Percentiles rank a stretch among this genome's conserved stretches.
phyloP scores from a whole-genome alignment of 208 protist genomes.

The Wallacemonas sp. region DNA sequence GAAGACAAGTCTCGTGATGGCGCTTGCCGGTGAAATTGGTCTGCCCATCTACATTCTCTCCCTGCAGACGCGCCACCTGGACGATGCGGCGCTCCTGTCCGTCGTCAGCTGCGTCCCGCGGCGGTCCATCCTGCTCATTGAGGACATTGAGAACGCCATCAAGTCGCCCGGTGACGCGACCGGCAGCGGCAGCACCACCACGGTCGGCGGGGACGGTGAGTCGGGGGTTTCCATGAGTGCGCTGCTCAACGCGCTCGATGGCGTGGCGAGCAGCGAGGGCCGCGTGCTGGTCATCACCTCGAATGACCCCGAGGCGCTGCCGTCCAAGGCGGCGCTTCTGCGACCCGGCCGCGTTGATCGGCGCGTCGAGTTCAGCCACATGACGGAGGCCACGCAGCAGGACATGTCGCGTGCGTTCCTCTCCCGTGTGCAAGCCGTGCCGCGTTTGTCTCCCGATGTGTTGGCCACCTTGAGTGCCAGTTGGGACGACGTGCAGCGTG shows the following conservation, averaged over 20 bases:
- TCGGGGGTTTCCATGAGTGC: constrained; percentile 90
- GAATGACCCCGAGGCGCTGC: constrained; percentile 88
- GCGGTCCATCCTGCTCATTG: constrained; percentile 91
- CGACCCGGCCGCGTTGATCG: constrained; percentile 94
- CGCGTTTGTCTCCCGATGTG: background rate
- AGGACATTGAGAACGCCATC: constrained; percentile 95
- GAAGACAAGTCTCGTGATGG: constrained; percentile 93
- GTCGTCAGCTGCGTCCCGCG: constrained; percentile 80
- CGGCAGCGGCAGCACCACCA: constrained; percentile 2
- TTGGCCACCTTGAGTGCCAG: background rate
- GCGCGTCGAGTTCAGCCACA: constrained; percentile 48
- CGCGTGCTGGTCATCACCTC: constrained; percentile 95
- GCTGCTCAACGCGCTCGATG: constrained; percentile 96
- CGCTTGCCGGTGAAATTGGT: constrained; percentile 90
- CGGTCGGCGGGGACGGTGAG: constrained; percentile 20
- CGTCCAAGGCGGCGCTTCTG: constrained; percentile 88
- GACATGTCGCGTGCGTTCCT: constrained; percentile 41
- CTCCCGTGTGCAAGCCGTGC: background rate
- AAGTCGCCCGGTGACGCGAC: background rate
- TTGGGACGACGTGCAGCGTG: background rate
- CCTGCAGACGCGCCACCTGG: constrained; percentile 68
- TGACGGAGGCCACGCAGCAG: constrained; percentile 36
- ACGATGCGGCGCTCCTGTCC: constrained; percentile 84
- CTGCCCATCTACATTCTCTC: constrained; percentile 93
- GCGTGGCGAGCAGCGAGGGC: constrained; percentile 91